Base-by-base conservation (phyloP, 164 flowering plant species). In the Sextonia rubra region DNA sequence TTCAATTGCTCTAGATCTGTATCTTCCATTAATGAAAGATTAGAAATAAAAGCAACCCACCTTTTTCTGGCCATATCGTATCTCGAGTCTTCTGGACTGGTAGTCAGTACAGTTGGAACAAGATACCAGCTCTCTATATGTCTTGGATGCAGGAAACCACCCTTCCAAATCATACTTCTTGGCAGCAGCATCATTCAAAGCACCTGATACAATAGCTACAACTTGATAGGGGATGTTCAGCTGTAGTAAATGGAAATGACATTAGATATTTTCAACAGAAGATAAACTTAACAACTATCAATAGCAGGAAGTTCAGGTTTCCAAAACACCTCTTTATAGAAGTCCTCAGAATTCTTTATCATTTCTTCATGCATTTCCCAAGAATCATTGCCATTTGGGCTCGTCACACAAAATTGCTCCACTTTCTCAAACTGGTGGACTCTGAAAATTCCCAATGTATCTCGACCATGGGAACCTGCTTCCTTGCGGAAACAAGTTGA, bases 361-460 rank as follows among this genome's bases (percentile, higher is more conserved):
- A 90, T 90, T 76, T 91, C 94, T 69, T 90, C 97, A 18, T 80
- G 90, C 97, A 90, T 90, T 3, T 87, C 90, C 97, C 94, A 91
- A 17, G 97, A 91, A 47, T 90, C 90, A 73, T 83, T 86, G 47
- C 75, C 90, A 76, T 86, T 86, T 68, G 99, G 98, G 77, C 88
- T 85, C 67, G 97, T 95, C 8, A 93, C 65, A 73, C 98, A 95
- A 75, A 91, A 95, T 70, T 95, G 99, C 78, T 95, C 99, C 69
- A 93, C 90, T 76, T 95, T 95, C 80, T 95, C 99, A 83, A 95
- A 95, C 74, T 95, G 99, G 83, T 93, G 98, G 71, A 93, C 96
- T 37, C 98, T 83, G 82, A 93, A 95, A 63, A 95, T 95, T 60
- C 99, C 99, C 64, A 93, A 76, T 60, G 99, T 93, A 77, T 95